Evolutionary conservation across 306 rosid genomes (phyloP), one percentile per base, ranked within the genome.

Genomic region (Cicer judaicum): DNA sequence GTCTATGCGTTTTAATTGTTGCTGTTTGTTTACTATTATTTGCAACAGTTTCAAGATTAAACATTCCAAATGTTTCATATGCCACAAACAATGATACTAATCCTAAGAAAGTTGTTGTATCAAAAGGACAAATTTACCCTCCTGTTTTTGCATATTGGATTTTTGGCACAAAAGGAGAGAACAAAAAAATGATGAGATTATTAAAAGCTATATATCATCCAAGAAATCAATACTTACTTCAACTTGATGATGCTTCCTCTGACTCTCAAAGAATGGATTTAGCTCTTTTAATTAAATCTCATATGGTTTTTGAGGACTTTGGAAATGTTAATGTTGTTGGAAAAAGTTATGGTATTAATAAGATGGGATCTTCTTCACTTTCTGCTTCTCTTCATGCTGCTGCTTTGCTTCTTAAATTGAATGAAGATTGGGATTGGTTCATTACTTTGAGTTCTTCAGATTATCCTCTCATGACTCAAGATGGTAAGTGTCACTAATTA

Each of bases 181-280:
- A 16, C 53, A 81, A 83, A 69, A 82, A 71, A 74, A 85, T 85
- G 41, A 3, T 74, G 70, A 87, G 91, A 79, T 81, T 91, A 10
- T 68, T 91, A 79, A 86, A 84, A 83, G 97, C 94, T 14, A 60
- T 84, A 19, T 91, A 91, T 59, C 94, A 91, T 81, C 92, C 91
- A 38, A 86, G 94, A 80, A 91, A 91, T 66, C 94, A 76, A 56
- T 89, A 91, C 79, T 21, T 91, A 16, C 86, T 91, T 76, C 91
- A 91, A 56, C 91, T 91, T 24, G 91, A 88, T 74, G 86, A 87
- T 42, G 68, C 52, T 47, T 68, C 89, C 1, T 79, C 86, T 14
- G 88, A 83, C 11, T 70, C 84, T 3, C 91, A 91, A 53, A 87
- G 88, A 67, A 49, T 76, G 42, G 83, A 87, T 18, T 79, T 89